phyloP scores from a whole-genome alignment of 352 stramenopile genomes.

The Elongisporangium senticosum region DNA sequence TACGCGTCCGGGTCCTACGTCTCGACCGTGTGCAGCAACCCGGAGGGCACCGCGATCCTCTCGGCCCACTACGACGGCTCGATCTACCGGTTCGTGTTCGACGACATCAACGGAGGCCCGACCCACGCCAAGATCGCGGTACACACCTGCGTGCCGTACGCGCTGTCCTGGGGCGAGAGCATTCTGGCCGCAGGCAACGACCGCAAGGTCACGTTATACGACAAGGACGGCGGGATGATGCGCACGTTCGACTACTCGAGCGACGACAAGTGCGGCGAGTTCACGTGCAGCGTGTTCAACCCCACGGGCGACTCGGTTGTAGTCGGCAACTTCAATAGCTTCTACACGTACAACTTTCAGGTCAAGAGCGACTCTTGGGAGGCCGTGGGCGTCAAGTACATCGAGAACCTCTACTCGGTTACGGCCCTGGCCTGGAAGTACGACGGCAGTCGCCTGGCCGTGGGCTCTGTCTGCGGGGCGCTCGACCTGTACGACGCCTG shows the following conservation, averaged over 20 bases:
- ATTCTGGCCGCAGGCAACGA: slow-evolving; percentile 92
- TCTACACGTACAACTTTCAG: slow-evolving; percentile 89
- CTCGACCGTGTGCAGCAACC: slow-evolving; percentile 77
- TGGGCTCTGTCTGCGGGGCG: slow-evolving; percentile 89
- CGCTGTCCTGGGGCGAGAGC: slow-evolving; percentile 86
- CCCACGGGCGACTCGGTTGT: slow-evolving; percentile 89
- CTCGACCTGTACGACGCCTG: slow-evolving; percentile 92
- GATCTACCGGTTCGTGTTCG: slow-evolving; percentile 92
- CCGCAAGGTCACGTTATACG: slow-evolving; percentile 89
- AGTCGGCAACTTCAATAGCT: slow-evolving; percentile 92
- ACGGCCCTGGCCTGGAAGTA: slow-evolving; percentile 90
- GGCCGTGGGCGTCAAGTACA: slow-evolving; percentile 63
- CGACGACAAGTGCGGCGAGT: slow-evolving; percentile 78
- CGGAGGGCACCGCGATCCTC: slow-evolving; percentile 83
- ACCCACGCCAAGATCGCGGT: slow-evolving; percentile 85
- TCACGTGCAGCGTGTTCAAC: slow-evolving; percentile 81
- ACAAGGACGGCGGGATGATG: slow-evolving; percentile 75
- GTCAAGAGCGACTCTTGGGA: slow-evolving; percentile 85
- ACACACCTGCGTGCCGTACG: slow-evolving; percentile 88
- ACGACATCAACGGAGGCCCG: slow-evolving; percentile 72
- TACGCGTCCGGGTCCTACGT: slow-evolving; percentile 87
- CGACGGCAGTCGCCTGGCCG: slow-evolving; percentile 84
- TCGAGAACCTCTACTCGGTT: slow-evolving; percentile 92
- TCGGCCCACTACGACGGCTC: slow-evolving; percentile 90
- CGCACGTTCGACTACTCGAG: slow-evolving; percentile 89